Conservation (phyloP, 208 protist genomes). For the Trypanosoma avium region DNA sequence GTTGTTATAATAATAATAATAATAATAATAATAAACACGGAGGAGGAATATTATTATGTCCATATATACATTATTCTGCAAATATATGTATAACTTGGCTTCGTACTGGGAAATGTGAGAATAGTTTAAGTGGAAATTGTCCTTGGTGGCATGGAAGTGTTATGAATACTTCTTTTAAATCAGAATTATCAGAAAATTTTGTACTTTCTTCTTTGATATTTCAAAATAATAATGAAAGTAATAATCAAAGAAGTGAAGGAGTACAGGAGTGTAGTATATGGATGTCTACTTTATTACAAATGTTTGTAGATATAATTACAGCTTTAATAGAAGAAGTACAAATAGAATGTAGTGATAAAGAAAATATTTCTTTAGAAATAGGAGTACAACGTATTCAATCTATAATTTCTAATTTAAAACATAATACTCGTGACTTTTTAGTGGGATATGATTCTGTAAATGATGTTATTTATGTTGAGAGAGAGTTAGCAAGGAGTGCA, state of each 20-base stretch:
- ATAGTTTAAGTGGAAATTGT: slow-evolving; percentile 37
- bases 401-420: neutral
- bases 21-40: too few species aligned
- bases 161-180: slow-evolving; percentile 1
- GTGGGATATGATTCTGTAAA: neutral
- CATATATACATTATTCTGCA: slow-evolving; percentile 36
- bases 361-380: neutral
- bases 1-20: too few species aligned
- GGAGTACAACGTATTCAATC: neutral
- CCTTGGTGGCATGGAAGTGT: slow-evolving; percentile 50
- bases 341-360: neutral
- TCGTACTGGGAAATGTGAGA: slow-evolving; percentile 34
- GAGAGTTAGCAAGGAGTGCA: slow-evolving; percentile 16
- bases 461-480: slow-evolving; percentile 17
- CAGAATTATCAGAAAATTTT: too few species aligned
- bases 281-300: slow-evolving; percentile 27
- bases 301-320: slow-evolving; percentile 36
- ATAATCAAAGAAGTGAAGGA: neutral
- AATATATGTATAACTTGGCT: slow-evolving; percentile 41
- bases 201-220: too few species aligned
- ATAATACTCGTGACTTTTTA: too few species aligned
- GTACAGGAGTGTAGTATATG: slow-evolving; percentile 14
- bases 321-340: slow-evolving; percentile 3
- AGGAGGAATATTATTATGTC: slow-evolving; percentile 2
- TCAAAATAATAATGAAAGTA: slow-evolving; percentile 7